Evolutionary conservation across 257 asterid genomes (phyloP).

Genomic region (Salvia rosmarinus): DNA sequence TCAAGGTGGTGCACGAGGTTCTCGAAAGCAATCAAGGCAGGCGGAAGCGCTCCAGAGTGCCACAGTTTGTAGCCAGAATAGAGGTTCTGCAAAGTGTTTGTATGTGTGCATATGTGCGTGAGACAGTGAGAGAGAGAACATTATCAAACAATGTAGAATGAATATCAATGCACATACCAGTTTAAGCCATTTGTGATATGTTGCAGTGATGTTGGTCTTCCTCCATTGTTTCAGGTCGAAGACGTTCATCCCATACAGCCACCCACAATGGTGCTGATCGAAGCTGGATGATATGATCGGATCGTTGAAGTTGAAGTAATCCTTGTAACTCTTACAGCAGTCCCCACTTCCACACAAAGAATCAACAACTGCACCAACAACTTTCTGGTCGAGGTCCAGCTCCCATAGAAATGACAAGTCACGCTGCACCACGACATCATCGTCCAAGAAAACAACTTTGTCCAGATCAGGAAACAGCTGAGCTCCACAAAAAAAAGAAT

Average conservation of each 20-base stretch:
- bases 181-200: slow-evolving; percentile 83
- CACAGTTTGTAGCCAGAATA: slow-evolving; percentile 66
- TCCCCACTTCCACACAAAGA: slow-evolving; percentile 55
- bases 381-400: slow-evolving; percentile 71
- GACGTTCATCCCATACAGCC: slow-evolving; percentile 79
- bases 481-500: too few species aligned
- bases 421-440: slow-evolving; percentile 74
- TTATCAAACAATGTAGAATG: not conserved
- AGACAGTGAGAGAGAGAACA: not conserved
- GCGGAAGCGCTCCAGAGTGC: slow-evolving; percentile 82
- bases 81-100: slow-evolving; percentile 46
- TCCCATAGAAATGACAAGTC: slow-evolving; percentile 81
- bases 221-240: slow-evolving; percentile 81
- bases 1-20: slow-evolving; percentile 61
- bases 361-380: slow-evolving; percentile 85
- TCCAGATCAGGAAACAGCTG: slow-evolving; percentile 82
- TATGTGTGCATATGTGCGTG: not conserved
- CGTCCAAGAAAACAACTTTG: slow-evolving; percentile 75
- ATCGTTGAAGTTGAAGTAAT: slow-evolving; percentile 65
- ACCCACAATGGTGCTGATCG: slow-evolving; percentile 54
- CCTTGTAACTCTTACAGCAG: slow-evolving; percentile 57
- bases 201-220: slow-evolving; percentile 57
- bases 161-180: slow-evolving; percentile 46
- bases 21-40: slow-evolving; percentile 76
- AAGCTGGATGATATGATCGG: slow-evolving; percentile 55